A percentile compares a stretch with the other conserved stretches of the same genome.
phyloP scores from a whole-genome alignment of 2,329 filamentous ascomycete species.

The Dendryphion nanum region DNA sequence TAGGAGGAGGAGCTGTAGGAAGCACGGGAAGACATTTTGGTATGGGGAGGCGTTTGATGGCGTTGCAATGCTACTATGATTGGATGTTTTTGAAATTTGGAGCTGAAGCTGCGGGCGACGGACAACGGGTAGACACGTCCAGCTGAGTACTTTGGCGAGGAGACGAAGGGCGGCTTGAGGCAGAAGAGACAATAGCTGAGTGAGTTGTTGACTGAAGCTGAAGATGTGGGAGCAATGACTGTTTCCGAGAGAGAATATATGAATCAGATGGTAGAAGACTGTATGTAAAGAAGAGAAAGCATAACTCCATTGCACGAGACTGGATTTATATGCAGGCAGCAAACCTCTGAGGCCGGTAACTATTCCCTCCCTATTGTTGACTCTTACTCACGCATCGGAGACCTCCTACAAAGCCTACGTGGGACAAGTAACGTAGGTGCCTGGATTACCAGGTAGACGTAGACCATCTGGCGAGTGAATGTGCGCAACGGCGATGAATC shows the following conservation, averaged over 20 bases:
- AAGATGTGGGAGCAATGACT: slow-evolving; percentile 17
- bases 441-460: slow-evolving; percentile 24
- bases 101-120: slow-evolving; percentile 6
- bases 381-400: slow-evolving; percentile 19
- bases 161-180: slow-evolving; percentile 9
- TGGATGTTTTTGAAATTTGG: slow-evolving; percentile 8
- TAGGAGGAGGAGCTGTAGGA: slow-evolving; percentile 24
- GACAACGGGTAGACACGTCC: slow-evolving; percentile 6
- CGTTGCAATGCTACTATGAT: slow-evolving; percentile 8
- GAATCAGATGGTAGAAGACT: slow-evolving; percentile 16
- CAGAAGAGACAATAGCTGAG: slow-evolving; percentile 7
- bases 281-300: slow-evolving; percentile 1
- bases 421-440: slow-evolving; percentile 19
- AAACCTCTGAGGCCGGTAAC: slow-evolving; percentile 33
- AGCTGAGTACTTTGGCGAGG: slow-evolving; percentile 6
- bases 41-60: slow-evolving; percentile 14
- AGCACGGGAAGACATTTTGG: slow-evolving; percentile 25
- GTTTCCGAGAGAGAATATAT: slow-evolving; percentile 6
- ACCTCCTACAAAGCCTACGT: slow-evolving; percentile 19
- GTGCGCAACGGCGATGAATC: slow-evolving; percentile 27
- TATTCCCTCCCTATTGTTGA: slow-evolving; percentile 12
- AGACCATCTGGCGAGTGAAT: slow-evolving; percentile 16
- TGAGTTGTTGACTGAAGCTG: slow-evolving; percentile 16
- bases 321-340: slow-evolving; percentile 32
- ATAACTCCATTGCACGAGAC: slow-evolving; percentile 6